Conservation (phyloP, 2,329 filamentous ascomycete species). For the Epichloe glyceriae region DNA sequence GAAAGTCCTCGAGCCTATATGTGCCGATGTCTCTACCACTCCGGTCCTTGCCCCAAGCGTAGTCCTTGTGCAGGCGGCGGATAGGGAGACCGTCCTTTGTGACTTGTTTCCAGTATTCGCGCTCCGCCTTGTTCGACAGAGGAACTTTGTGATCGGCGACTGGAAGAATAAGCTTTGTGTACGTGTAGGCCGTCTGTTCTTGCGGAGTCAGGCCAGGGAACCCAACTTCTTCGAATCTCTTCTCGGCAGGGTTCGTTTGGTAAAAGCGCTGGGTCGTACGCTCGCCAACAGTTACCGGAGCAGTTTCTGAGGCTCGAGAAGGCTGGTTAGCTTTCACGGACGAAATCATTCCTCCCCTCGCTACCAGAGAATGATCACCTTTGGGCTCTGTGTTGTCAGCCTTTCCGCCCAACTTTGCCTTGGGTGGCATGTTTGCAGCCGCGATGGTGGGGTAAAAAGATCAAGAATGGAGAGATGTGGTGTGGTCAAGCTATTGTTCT, state of each 20-base stretch:
- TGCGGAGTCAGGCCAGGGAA: conserved; percentile 31
- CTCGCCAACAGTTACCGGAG: conserved; percentile 34
- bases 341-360: background rate
- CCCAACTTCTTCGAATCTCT: conserved; percentile 30
- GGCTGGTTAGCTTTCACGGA: background rate
- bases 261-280: conserved; percentile 34
- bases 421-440: conserved; percentile 13
- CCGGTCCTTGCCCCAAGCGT: conserved; percentile 39
- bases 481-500: conserved; percentile 8
- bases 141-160: conserved; percentile 23
- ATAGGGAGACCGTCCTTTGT: conserved; percentile 38
- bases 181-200: conserved; percentile 36
- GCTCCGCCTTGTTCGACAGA: conserved; percentile 34
- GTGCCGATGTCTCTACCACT: conserved; percentile 35
- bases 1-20: conserved; percentile 33
- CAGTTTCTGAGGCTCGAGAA: conserved; percentile 16
- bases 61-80: conserved; percentile 26
- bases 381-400: conserved; percentile 11
- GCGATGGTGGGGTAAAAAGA: conserved; percentile 9
- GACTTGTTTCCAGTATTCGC: conserved; percentile 45
- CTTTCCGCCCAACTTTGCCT: conserved; percentile 11
- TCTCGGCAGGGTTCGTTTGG: conserved; percentile 36
- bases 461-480: conserved; percentile 1
- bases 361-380: conserved; percentile 7
- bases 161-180: conserved; percentile 31